Evolutionary conservation across 768 basidiomycete genomes (phyloP).

Genomic region (Termitomyces sp.): DNA sequence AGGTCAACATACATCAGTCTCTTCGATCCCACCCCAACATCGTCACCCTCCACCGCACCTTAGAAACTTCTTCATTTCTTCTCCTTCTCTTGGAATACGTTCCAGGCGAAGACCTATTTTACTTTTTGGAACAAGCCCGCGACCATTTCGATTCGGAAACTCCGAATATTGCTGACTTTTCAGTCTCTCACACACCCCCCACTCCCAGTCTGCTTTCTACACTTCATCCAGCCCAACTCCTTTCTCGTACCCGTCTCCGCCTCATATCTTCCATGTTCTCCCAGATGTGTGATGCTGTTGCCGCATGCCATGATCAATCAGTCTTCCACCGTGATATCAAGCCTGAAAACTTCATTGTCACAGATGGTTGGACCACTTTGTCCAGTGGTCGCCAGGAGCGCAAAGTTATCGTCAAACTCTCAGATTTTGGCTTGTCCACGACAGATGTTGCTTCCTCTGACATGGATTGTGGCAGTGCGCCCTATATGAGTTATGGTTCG

Average conservation of each 20-base stretch:
- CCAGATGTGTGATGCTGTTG: slow-evolving; percentile 98
- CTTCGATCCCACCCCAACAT: slow-evolving; percentile 88
- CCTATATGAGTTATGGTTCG: slow-evolving; percentile 97
- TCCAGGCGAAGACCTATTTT: slow-evolving; percentile 95
- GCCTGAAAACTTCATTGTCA: slow-evolving; percentile 97
- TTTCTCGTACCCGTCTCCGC: slow-evolving; percentile 82
- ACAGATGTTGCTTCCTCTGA: slow-evolving; percentile 85
- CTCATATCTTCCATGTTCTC: slow-evolving; percentile 96
- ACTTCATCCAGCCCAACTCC: slow-evolving; percentile 70
- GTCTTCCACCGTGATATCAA: slow-evolving; percentile 99
- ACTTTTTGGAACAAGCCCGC: slow-evolving; percentile 94
- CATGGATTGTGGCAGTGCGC: slow-evolving; percentile 97
- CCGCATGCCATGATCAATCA: slow-evolving; percentile 84
- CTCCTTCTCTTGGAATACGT: slow-evolving; percentile 94
- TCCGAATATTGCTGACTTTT: slow-evolving; percentile 30
- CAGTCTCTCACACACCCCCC: slow-evolving; percentile 71
- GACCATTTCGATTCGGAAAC: slow-evolving; percentile 68
- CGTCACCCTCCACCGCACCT: slow-evolving; percentile 88
- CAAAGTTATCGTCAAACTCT: slow-evolving; percentile 92
- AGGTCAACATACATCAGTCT: slow-evolving; percentile 95
- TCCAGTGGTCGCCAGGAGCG: slow-evolving; percentile 60
- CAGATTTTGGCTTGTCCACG: slow-evolving; percentile 95
- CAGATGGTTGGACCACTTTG: slow-evolving; percentile 63
- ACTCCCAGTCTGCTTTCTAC: slow-evolving; percentile 90
- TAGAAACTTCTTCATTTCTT: slow-evolving; percentile 88